Percentiles rank a stretch among this genome's conserved stretches.
Conservation (phyloP, 805 yeast species). For the Cyberlindnera sargentensis region DNA sequence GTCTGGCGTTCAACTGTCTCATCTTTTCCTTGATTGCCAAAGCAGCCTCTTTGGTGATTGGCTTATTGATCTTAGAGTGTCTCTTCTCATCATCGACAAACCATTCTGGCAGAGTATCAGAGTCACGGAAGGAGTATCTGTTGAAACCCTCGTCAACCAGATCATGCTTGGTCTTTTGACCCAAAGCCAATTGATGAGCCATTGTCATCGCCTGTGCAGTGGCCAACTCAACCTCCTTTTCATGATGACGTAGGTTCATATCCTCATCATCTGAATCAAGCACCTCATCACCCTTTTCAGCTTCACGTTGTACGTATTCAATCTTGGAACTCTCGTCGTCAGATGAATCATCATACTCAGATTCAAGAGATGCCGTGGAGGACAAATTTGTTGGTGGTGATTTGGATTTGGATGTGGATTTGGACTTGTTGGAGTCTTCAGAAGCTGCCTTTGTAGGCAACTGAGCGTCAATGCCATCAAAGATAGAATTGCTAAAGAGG, state of each 20-base stretch:
- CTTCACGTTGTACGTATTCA: conserved; percentile 41
- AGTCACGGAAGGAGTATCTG: conserved; percentile 85
- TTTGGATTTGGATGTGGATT: not conserved
- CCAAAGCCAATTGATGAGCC: conserved; percentile 92
- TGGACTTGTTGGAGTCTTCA: conserved; percentile 6
- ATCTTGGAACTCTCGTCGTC: conserved; percentile 29
- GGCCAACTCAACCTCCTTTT: conserved; percentile 69
- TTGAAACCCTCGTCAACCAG: conserved; percentile 90
- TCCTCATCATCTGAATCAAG: conserved; percentile 50
- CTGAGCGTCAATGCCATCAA: conserved; percentile 40
- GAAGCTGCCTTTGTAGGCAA: conserved; percentile 9
- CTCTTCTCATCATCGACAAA: conserved; percentile 85
- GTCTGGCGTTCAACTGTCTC: conserved; percentile 88
- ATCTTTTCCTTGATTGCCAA: conserved; percentile 68
- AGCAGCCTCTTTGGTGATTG: conserved; percentile 93
- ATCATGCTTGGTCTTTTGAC: conserved; percentile 78
- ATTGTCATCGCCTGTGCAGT: conserved; percentile 97
- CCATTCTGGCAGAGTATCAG: conserved; percentile 94
- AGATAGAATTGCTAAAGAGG: conserved; percentile 48
- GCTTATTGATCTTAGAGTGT: conserved; percentile 81
- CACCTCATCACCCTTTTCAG: conserved; percentile 24
- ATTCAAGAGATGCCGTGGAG: conserved; percentile 19
- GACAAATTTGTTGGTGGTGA: conserved; percentile 5
- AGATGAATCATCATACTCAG: conserved; percentile 15
- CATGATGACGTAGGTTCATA: conserved; percentile 39